phyloP scores from a whole-genome alignment of 805 yeast species.

The Candida ulmi region DNA sequence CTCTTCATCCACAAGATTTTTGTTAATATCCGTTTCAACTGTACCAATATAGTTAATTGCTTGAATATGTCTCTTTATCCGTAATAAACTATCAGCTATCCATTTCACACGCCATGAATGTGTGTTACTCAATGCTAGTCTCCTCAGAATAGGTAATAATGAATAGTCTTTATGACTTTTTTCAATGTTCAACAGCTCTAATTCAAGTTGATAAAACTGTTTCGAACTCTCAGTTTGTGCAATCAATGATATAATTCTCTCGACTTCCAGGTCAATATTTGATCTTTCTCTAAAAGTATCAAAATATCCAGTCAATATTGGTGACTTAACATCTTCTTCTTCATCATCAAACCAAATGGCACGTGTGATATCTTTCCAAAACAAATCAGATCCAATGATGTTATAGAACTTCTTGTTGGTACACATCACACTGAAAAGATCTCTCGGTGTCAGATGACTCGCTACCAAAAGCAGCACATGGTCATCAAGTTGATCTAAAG shows the following conservation, averaged over 20 bases:
- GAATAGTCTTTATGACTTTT: no score
- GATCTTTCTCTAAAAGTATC: constrained; percentile 3
- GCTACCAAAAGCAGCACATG: neutral
- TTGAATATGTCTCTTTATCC: no score
- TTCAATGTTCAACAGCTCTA: no score
- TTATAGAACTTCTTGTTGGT: constrained; percentile 2
- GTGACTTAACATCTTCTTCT: constrained; percentile 3
- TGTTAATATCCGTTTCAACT: neutral
- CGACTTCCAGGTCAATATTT: no score
- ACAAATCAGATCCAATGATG: constrained; percentile 6
- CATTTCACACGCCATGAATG: no score
- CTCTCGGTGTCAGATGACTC: constrained; percentile 1
- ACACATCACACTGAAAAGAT: constrained; percentile 10
- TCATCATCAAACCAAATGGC: constrained; percentile 12
- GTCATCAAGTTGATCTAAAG: neutral
- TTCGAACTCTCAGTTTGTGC: no score
- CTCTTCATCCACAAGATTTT: constrained; percentile 6
- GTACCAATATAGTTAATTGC: neutral
- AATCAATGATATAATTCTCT: no score
- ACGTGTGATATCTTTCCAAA: constrained; percentile 11
- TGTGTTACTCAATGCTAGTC: no score
- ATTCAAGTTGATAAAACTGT: no score
- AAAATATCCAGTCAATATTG: neutral
- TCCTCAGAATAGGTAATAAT: no score
- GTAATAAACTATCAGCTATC: no score